These are phyloP conservation scores for Xylaria sp. DNA, from an alignment of 2,329 filamentous ascomycete species.

Conservation along the genomic window DNA sequence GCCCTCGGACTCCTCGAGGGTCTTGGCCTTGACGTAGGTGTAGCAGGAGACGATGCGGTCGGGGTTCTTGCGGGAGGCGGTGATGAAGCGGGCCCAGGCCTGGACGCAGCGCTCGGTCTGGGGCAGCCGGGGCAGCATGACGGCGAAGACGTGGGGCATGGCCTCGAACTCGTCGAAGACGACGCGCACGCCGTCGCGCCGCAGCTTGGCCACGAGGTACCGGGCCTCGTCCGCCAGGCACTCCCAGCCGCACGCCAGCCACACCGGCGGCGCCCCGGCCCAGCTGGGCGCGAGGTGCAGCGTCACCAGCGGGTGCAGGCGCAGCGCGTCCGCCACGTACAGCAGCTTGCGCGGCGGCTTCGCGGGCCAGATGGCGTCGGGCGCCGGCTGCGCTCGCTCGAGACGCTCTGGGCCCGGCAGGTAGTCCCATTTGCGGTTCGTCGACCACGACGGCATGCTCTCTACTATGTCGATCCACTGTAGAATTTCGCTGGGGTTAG, in stretches of 20 bases:
- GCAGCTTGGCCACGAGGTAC: constrained; percentile 67
- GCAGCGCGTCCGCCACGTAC: constrained; percentile 64
- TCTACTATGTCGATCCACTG: constrained; percentile 78
- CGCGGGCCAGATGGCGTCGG: constrained; percentile 68
- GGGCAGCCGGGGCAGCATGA: constrained; percentile 59
- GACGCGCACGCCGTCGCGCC: constrained; percentile 67
- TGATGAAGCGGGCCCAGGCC: constrained; percentile 67
- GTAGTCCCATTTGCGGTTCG: constrained; percentile 70
- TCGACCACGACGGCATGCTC: constrained; percentile 65
- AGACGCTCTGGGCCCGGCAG: constrained; percentile 60
- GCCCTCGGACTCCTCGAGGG: constrained; percentile 59
- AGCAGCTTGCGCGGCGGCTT: constrained; percentile 63
- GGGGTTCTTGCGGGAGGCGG: constrained; percentile 50
- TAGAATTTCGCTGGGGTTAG: too few species aligned
- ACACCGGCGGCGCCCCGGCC: constrained; percentile 72
- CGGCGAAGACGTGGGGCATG: constrained; percentile 78
- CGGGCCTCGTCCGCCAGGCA: constrained; percentile 74
- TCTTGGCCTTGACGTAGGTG: constrained; percentile 60
- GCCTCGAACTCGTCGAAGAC: constrained; percentile 78
- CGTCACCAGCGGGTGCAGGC: constrained; percentile 74
- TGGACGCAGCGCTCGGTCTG: constrained; percentile 63
- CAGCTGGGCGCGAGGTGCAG: constrained; percentile 69
- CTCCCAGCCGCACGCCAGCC: constrained; percentile 76
- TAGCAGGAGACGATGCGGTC: constrained; percentile 53
- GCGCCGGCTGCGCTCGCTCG: constrained; percentile 39